Evolutionary conservation across 108 stramenopile genomes (phyloP).

Genomic region (Nannochloropsis salina): DNA sequence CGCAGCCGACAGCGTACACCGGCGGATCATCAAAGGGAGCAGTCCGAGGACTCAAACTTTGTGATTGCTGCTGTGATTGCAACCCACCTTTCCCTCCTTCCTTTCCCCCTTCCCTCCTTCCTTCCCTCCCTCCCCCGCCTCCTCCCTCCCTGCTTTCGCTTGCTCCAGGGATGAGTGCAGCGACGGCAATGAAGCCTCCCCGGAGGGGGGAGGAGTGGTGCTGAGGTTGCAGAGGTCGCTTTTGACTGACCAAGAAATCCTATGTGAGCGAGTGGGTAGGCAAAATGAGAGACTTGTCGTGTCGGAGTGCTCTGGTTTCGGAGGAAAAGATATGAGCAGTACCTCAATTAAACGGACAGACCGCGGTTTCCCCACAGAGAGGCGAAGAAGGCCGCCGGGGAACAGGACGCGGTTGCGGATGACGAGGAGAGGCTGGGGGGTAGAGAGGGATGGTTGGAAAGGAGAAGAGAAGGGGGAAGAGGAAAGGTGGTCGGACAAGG

Average conservation of each 20-base stretch:
- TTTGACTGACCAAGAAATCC: background rate
- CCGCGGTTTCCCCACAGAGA: constrained; percentile 30
- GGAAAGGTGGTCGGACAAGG: background rate
- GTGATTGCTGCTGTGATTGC: background rate
- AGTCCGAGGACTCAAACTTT: background rate
- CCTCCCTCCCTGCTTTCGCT: constrained; percentile 31
- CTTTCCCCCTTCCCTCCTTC: background rate
- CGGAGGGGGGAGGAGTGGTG: constrained; percentile 2
- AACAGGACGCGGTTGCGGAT: constrained; percentile 40
- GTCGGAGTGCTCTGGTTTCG: no score
- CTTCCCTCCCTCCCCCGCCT: background rate
- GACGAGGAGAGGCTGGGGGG: constrained; percentile 29
- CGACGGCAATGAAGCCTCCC: background rate
- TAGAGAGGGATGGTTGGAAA: background rate
- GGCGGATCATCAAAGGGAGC: background rate
- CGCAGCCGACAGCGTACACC: constrained; percentile 27
- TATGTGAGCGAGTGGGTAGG: background rate
- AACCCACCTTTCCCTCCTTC: background rate
- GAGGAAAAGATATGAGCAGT: background rate
- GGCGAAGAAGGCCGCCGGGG: constrained; percentile 36
- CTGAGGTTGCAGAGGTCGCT: constrained; percentile 1
- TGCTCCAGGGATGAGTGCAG: background rate
- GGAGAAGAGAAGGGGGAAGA: background rate
- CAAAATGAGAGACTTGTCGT: no score
- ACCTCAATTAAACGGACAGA: constrained; percentile 34